These are phyloP conservation scores for Colletotrichum higginsianum DNA, from an alignment of 2,329 filamentous ascomycete genomes.

Conservation along the genomic window DNA sequence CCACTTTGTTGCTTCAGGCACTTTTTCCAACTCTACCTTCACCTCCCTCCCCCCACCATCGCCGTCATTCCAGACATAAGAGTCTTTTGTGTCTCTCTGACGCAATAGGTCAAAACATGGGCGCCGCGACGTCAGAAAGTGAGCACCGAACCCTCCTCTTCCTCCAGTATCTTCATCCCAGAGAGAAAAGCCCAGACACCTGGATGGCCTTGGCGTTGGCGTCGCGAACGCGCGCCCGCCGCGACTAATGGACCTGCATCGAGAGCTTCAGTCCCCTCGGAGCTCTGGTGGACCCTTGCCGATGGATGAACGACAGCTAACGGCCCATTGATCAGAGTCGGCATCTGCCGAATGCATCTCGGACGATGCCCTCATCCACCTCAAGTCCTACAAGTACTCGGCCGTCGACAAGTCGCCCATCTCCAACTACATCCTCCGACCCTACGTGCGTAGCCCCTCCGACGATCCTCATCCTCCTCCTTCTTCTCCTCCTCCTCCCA, in stretches of 20 bases:
- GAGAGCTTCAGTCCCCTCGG: conserved; percentile 4
- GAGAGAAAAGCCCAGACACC: background rate
- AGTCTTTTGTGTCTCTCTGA: conserved; percentile 20
- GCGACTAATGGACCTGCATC: background rate
- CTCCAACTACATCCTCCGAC: conserved; percentile 92
- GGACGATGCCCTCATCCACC: conserved; percentile 89
- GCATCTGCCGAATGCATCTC: conserved; percentile 83
- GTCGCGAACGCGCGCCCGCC: conserved; percentile 10
- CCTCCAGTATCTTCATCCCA: background rate
- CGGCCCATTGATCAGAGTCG: conserved; percentile 50
- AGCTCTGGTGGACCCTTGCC: conserved; percentile 6
- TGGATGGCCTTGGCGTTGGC: background rate
- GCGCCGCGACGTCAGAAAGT: conserved; percentile 38
- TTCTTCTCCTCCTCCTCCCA: conserved; percentile 20
- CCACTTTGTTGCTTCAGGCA: conserved; percentile 15
- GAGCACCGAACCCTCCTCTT: conserved; percentile 20
- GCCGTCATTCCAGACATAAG: conserved; percentile 22
- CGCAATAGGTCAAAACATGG: conserved; percentile 32
- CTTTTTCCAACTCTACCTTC: background rate
- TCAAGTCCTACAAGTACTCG: conserved; percentile 97
- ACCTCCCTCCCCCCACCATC: conserved; percentile 13
- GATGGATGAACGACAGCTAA: conserved; percentile 12
- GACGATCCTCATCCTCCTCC: conserved; percentile 17
- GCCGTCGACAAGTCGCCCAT: conserved; percentile 96
- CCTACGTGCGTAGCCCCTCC: conserved; percentile 80